Evolutionary conservation across 2,329 filamentous ascomycete genomes (phyloP), one percentile per base, ranked within the genome.

Genomic region (Ophiognomonia clavigignenti-juglandacearum): DNA sequence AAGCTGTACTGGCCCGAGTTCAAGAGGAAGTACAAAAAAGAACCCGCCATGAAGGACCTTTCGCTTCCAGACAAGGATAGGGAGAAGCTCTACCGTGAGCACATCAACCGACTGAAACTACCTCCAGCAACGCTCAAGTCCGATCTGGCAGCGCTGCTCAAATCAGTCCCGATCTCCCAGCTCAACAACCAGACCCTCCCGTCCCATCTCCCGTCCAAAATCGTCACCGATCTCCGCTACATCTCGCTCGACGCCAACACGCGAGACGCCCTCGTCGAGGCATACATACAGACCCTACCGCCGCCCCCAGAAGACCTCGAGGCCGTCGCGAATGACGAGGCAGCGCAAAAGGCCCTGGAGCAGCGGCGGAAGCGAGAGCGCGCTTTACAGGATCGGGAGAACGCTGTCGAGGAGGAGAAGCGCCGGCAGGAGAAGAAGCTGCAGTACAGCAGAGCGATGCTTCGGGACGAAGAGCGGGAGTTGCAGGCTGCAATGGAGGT

Each of bases 1-100:
- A 97, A 96, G 67, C 75, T 98, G 1, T 98, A 95, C 72, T 98
- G 93, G 93, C 85, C 88, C 0, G 93, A 98, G 63, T 98, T 98
- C 68, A 89, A 88, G 58, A 77, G 93, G 27, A 98, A 96, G 62
- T 93, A 82, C 66, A 86, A 85, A 55, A 91, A 86, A 54, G 90
- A 95, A 54, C 66, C 78, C 0, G 78, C 83, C 43, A 90, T 98
- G 86, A 86, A 84, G 51, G 86, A 92, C 50, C 71, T 79, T 24
- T 78, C 74, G 42, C 72, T 91, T 20, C 69, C 73, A 27, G 88
- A 92, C 59, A 88, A 85, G 63, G 88, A 92, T 43, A 77, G 85
- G 27, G 88, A 95, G 61, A 90, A 86, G 66, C 72, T 80, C 43
- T 95, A 92, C 61, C 77, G 88, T 47, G 88, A 93, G 48, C 81